A percentile compares a stretch with the other conserved stretches of the same genome.
phyloP scores from a whole-genome alignment of 2,329 filamentous ascomycete genomes.

The Fusarium musae region DNA sequence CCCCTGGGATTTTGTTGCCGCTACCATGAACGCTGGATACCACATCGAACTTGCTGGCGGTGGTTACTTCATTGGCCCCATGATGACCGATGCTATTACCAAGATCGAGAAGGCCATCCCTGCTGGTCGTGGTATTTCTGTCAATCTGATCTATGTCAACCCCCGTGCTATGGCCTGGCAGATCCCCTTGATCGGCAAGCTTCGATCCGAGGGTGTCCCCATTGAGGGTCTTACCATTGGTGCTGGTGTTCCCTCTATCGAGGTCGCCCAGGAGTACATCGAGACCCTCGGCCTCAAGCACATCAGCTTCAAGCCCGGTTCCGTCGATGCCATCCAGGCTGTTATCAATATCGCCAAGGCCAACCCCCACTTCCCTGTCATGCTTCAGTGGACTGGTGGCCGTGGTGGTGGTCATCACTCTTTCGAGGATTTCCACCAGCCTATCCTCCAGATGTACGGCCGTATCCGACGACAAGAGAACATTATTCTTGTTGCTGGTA shows the following conservation, averaged over 20 bases:
- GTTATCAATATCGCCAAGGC: slow-evolving; percentile 94
- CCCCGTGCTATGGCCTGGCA: slow-evolving; percentile 93
- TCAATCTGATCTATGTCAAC: slow-evolving; percentile 93
- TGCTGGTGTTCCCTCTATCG: slow-evolving; percentile 91
- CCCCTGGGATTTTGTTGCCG: slow-evolving; percentile 90
- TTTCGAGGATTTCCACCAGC: slow-evolving; percentile 94
- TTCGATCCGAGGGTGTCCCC: slow-evolving; percentile 86
- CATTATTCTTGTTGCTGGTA: slow-evolving; percentile 88
- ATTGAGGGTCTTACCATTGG: slow-evolving; percentile 94
- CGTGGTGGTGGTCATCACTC: slow-evolving; percentile 95
- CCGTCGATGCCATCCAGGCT: slow-evolving; percentile 85
- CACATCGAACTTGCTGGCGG: slow-evolving; percentile 91
- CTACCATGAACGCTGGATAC: slow-evolving; percentile 95
- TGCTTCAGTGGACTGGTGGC: slow-evolving; percentile 94
- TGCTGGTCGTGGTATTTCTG: slow-evolving; percentile 84
- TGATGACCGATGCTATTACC: slow-evolving; percentile 82
- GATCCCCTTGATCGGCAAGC: slow-evolving; percentile 82
- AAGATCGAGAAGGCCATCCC: slow-evolving; percentile 89
- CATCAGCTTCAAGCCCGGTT: slow-evolving; percentile 94
- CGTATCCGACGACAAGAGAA: slow-evolving; percentile 87
- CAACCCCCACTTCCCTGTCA: slow-evolving; percentile 92
- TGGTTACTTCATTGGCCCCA: slow-evolving; percentile 86
- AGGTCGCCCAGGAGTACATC: slow-evolving; percentile 94
- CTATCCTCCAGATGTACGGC: slow-evolving; percentile 89
- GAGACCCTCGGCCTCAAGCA: slow-evolving; percentile 92